Conservation (phyloP, 345 rosid genomes). For the Orychophragmus violaceus region DNA sequence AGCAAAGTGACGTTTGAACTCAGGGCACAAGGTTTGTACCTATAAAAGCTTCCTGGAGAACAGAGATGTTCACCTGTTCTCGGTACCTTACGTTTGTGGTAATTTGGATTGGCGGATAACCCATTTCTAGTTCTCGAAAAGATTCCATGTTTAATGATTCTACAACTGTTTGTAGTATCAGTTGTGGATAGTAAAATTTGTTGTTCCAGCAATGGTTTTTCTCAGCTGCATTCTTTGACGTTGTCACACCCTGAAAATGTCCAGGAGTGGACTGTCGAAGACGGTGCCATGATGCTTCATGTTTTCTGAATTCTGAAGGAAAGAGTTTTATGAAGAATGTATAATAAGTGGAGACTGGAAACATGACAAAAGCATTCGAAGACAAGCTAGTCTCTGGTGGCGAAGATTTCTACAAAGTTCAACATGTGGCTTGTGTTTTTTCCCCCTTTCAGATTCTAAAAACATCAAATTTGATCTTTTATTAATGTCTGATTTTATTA, state of each 20-base stretch:
- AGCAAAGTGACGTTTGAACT: no score
- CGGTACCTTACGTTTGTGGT: conserved; percentile 29
- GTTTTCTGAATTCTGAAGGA: no score
- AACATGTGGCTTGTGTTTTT: conserved; percentile 37
- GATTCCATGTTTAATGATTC: no score
- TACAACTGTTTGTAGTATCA: conserved; percentile 26
- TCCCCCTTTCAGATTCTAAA: no score
- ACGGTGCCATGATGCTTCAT: conserved; percentile 31
- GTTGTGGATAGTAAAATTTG: conserved; percentile 27
- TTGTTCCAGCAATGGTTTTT: conserved; percentile 21
- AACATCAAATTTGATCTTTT: no score
- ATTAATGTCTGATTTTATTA: no score
- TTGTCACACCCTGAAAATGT: not conserved
- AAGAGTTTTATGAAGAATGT: no score
- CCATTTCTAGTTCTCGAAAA: no score
- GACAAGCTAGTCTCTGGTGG: conserved; percentile 32
- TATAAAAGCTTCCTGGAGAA: conserved; percentile 22
- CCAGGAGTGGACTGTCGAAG: conserved; percentile 22
- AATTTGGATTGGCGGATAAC: conserved; percentile 33
- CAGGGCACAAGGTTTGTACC: no score
- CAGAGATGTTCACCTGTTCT: conserved; percentile 25
- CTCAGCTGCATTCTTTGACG: conserved; percentile 10
- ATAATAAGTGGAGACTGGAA: conserved; percentile 33
- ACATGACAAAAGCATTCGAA: conserved; percentile 38
- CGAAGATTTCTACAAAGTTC: conserved; percentile 37